phyloP scores from a whole-genome alignment of 2,329 filamentous ascomycete species.

The Ilyonectria robusta region DNA sequence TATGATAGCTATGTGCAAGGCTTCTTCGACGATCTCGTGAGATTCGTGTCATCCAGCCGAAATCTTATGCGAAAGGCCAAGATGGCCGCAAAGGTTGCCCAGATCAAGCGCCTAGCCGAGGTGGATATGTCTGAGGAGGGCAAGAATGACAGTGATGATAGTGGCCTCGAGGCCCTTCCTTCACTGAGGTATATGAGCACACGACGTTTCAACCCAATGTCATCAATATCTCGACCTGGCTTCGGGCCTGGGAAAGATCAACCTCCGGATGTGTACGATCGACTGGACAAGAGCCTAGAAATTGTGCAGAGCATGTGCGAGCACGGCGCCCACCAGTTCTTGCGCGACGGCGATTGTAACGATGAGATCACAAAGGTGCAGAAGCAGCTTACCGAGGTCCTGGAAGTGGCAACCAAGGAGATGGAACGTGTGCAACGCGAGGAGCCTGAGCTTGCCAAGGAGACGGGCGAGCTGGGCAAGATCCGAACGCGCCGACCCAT shows the following conservation, averaged over 20 bases:
- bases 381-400: slow-evolving; percentile 74
- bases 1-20: slow-evolving; percentile 91
- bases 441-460: slow-evolving; percentile 61
- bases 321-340: slow-evolving; percentile 87
- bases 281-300: slow-evolving; percentile 84
- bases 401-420: slow-evolving; percentile 72
- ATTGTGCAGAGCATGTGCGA: slow-evolving; percentile 87
- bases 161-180: slow-evolving; percentile 51
- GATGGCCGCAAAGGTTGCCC: slow-evolving; percentile 82
- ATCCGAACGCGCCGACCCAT: slow-evolving; percentile 66
- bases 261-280: slow-evolving; percentile 73
- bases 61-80: slow-evolving; percentile 91
- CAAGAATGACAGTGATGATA: slow-evolving; percentile 56
- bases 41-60: slow-evolving; percentile 83
- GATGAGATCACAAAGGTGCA: slow-evolving; percentile 81
- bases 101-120: slow-evolving; percentile 73
- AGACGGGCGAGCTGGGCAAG: slow-evolving; percentile 57
- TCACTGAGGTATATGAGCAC: slow-evolving; percentile 59
- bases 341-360: slow-evolving; percentile 89
- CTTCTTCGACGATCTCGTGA: slow-evolving; percentile 85
- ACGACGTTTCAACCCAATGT: slow-evolving; percentile 51
- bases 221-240: slow-evolving; percentile 46
- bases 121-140: slow-evolving; percentile 69
- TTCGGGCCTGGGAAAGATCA: slow-evolving; percentile 44
- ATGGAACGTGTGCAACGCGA: slow-evolving; percentile 69